Percentiles rank a stretch among this genome's conserved stretches.
phyloP scores from a whole-genome alignment of 1,284 basidiomycete genomes.

The Sanguinoderma infundibulare region DNA sequence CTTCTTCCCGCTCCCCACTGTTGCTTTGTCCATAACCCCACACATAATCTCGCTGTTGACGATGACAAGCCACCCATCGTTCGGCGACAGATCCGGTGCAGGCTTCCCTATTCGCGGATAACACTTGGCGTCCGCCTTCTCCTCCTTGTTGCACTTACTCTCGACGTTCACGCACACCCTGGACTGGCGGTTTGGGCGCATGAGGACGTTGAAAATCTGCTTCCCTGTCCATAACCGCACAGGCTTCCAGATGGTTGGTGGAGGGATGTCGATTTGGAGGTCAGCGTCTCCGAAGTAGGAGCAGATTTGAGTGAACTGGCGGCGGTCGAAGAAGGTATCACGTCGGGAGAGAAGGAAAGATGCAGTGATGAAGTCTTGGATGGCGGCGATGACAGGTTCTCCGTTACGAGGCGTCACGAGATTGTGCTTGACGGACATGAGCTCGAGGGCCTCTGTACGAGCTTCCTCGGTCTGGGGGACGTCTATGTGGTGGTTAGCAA shows the following conservation, averaged over 20 bases:
- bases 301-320: conserved; percentile 96
- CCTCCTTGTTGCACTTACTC: conserved; percentile 93
- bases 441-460: conserved; percentile 93
- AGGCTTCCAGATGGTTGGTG: conserved; percentile 95
- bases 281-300: conserved; percentile 94
- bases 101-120: conserved; percentile 68
- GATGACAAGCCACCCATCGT: conserved; percentile 98
- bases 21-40: conserved; percentile 99
- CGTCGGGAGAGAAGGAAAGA: conserved; percentile 94
- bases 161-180: conserved; percentile 95
- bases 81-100: conserved; percentile 89
- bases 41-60: conserved; percentile 99
- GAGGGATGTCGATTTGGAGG: conserved; percentile 93
- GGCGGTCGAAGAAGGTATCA: conserved; percentile 93
- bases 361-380: conserved; percentile 98
- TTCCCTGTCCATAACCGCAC: conserved; percentile 97
- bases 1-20: conserved; percentile 98
- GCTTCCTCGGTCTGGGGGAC: conserved; percentile 99
- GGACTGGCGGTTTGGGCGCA: conserved; percentile 90
- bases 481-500: conserved; percentile 52
- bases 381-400: conserved; percentile 98
- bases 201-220: conserved; percentile 96
- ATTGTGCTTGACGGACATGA: conserved; percentile 99
- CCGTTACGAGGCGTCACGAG: conserved; percentile 97
- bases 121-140: conserved; percentile 74